Evolutionary conservation across 2,329 filamentous ascomycete species (phyloP).

Genomic region (Orbilia quercus): DNA sequence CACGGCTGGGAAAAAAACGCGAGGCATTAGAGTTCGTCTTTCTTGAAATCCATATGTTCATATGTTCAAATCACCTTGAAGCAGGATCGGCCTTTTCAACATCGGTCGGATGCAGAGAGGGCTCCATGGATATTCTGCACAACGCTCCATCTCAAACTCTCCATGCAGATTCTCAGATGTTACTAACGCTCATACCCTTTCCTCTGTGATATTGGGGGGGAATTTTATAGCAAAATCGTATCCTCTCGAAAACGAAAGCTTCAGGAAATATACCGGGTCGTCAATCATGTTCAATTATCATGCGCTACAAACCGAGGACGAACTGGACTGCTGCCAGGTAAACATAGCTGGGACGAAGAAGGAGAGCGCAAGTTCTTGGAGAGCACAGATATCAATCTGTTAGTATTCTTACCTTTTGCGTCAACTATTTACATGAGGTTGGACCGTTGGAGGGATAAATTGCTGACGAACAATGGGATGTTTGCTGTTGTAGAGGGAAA

Average conservation of each 20-base stretch:
- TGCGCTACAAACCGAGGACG: slow-evolving; percentile 69
- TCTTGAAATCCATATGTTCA: slow-evolving; percentile 9
- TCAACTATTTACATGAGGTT: neutral
- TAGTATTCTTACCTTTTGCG: slow-evolving; percentile 27
- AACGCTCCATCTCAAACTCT: slow-evolving; percentile 5
- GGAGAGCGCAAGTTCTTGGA: slow-evolving; percentile 61
- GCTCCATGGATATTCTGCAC: slow-evolving; percentile 12
- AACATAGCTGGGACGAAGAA: slow-evolving; percentile 61
- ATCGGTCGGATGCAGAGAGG: slow-evolving; percentile 28
- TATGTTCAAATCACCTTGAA: too few species aligned
- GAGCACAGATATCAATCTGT: slow-evolving; percentile 59
- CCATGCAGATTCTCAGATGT: neutral
- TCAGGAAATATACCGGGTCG: slow-evolving; percentile 83
- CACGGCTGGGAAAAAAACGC: slow-evolving; percentile 51
- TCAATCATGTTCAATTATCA: slow-evolving; percentile 69
- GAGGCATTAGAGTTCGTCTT: slow-evolving; percentile 52
- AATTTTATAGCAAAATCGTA: slow-evolving; percentile 74
- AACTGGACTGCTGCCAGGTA: slow-evolving; percentile 66
- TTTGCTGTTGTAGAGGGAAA: slow-evolving; percentile 42
- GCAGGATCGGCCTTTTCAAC: neutral
- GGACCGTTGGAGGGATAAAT: neutral
- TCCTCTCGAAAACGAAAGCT: slow-evolving; percentile 90
- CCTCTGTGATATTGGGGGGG: slow-evolving; percentile 60
- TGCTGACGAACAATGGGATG: slow-evolving; percentile 28
- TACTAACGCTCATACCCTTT: neutral